Evolutionary conservation across 2,329 filamentous ascomycete genomes (phyloP), one percentile per base, ranked within the genome.

Genomic region (Graphilbum ipis-grandicollis): DNA sequence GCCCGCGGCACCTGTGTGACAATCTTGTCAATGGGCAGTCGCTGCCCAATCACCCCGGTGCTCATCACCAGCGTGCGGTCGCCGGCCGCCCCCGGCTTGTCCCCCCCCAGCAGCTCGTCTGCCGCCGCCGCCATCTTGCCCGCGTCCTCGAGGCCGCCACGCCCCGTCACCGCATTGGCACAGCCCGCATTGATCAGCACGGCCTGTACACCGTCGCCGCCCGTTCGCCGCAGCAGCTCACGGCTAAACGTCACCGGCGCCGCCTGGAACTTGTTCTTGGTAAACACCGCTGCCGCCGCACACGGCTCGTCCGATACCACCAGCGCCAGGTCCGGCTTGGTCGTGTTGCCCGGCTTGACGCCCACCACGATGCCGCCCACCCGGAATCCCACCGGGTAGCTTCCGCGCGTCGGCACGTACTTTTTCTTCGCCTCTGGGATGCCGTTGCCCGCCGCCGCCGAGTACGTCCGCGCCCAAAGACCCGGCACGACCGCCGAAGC

Each of bases 261-360:
- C 15, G 90, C 90, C 58, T 94, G 86, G 61, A 98, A 98, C 57
- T 88, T 86, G 63, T 98, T 98, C 57, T 85, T 92, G 38, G 90
- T 98, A 62, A 96, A 94, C 33, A 96, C 86, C 7, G 85, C 90
- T 1, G 86, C 84, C 9, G 79, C 86, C 7, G 82, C 70, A 56
- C 85, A 94, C 38, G 86, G 84, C 36, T 67, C 68, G 49, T 93
- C 83, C 7, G 90, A 96, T 15, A 79, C 76, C 44, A 98, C 70
- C 46, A 98, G 68, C 26, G 86, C 84, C 35, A 98, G 70, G 55
- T 98, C 90, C 23, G 88, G 85, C 57, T 86, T 86, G 44, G 73
- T 80, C 35, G 81, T 93, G 60, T 96, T 96, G 45, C 77, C 77
- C 13, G 85, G 74, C 63, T 98, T 98, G 48, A 98, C 85, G 37